phyloP scores from a whole-genome alignment of 2,329 filamentous ascomycete species.

The Aspergillus brasiliensis region DNA sequence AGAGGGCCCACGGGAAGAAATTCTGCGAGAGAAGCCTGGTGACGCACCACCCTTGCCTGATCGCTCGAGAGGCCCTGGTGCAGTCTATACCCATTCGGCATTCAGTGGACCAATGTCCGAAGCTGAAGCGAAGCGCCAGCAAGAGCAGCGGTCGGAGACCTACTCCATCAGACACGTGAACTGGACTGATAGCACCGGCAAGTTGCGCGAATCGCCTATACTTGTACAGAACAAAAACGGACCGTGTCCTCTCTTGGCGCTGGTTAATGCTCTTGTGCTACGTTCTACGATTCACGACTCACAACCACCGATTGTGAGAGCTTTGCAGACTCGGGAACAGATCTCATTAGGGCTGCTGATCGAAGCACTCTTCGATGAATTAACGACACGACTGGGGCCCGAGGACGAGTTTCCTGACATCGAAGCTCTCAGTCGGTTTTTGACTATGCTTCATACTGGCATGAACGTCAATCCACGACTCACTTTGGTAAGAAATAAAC shows the following conservation, averaged over 20 bases:
- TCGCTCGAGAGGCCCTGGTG: not conserved
- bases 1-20: not conserved
- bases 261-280: conserved; percentile 88
- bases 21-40: conserved; percentile 2
- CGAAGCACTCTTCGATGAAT: conserved; percentile 88
- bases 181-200: conserved; percentile 72
- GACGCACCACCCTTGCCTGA: conserved; percentile 15
- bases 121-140: conserved; percentile 37
- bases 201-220: conserved; percentile 77
- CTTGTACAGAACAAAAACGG: conserved; percentile 92
- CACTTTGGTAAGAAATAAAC: conserved; percentile 54
- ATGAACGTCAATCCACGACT: conserved; percentile 98
- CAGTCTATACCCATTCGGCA: conserved; percentile 9
- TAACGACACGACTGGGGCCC: conserved; percentile 75
- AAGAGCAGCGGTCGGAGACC: conserved; percentile 66
- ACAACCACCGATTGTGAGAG: conserved; percentile 73
- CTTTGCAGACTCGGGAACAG: conserved; percentile 77
- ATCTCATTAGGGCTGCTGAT: conserved; percentile 83
- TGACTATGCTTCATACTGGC: conserved; percentile 86
- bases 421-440: conserved; percentile 80
- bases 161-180: conserved; percentile 91
- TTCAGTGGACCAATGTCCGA: conserved; percentile 25
- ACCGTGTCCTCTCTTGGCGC: conserved; percentile 85
- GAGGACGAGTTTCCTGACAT: conserved; percentile 78
- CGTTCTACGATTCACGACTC: conserved; percentile 72